Base-by-base conservation (phyloP, 2,329 filamentous ascomycete species). In the Fusarium sp. region DNA sequence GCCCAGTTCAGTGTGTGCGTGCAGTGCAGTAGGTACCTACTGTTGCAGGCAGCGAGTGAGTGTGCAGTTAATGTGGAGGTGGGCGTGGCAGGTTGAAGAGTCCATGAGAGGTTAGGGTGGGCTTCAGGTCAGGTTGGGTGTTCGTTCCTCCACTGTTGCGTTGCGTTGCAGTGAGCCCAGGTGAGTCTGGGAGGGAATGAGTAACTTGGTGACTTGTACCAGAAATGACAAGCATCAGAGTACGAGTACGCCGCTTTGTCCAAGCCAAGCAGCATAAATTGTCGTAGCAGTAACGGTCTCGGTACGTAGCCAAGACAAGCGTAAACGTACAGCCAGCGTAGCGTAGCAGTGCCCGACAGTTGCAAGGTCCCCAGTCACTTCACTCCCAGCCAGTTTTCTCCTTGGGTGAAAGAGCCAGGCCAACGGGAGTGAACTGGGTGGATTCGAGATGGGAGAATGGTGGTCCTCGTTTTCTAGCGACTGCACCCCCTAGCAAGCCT, bases 1-100 rank as follows among this genome's bases (percentile, higher is more conserved):
- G 54, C 21, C 55, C 58, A 40, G 33, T 43, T 33, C 37, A 53
- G 31, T 43, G 31, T 23, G 41, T 52, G 33, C 47, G 55, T 42
- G 33, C 45, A 45, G 43, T 20, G 9, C 36, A 58, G 53, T 40
- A 5, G 7, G 15, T 33, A 33, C 31, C 29, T 31, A 31, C 29
- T 31, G 29, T 31, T 31, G 13, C 29, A 31, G 29, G 29, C 29
- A 31, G 29, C 13, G 29, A 31, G 13, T 31, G 13, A 31, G 57
- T 53, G 55, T 60, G 25, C 39, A 45, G 31, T 60, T 55, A 68
- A 66, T 71, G 71, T 68, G 72, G 70, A 73, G 68, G 70, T 71
- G 67, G 63, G 67, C 59, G 71, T 72, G 70, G 70, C 60, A 55
- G 67, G 42, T 35, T 10, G 14, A 33, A 33, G 31, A 33, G 31